Evolutionary conservation across 78 protist genomes (phyloP).

Genomic region (Dictyostelium citrinum): DNA sequence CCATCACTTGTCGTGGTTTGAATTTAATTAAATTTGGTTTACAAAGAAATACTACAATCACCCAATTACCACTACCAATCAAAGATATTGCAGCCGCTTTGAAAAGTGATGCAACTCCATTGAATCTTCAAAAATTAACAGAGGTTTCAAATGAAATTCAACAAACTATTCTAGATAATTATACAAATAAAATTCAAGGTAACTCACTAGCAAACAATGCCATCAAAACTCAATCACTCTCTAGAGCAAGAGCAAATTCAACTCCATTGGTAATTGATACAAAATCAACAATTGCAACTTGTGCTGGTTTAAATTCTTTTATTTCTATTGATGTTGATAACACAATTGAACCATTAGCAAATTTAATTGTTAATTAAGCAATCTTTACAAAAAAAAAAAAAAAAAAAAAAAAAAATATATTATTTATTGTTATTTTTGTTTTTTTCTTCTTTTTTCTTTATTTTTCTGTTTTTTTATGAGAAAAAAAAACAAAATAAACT

Average conservation of each 20-base stretch:
- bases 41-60: constrained; percentile 31
- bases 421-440: neutral
- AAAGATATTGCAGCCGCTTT: constrained; percentile 47
- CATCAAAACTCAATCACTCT: neutral
- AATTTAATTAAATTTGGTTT: constrained; percentile 60
- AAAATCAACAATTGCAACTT: constrained; percentile 32
- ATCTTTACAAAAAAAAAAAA: neutral
- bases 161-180: constrained; percentile 26
- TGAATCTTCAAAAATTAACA: neutral
- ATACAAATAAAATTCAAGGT: neutral
- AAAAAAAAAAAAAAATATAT: neutral
- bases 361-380: constrained; percentile 35
- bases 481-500: too few relatives aligned
- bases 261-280: constrained; percentile 19
- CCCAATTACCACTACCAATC: constrained; percentile 65
- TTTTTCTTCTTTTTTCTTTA: neutral
- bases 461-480: neutral
- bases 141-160: constrained; percentile 47
- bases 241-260: neutral
- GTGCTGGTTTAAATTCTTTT: constrained; percentile 72
- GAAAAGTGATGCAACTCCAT: constrained; percentile 1
- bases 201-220: neutral
- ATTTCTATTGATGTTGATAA: constrained; percentile 20
- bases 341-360: constrained; percentile 39
- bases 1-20: constrained; percentile 35